Conservation (phyloP, 208 protist species). For the Tritrichomonas musculus region DNA sequence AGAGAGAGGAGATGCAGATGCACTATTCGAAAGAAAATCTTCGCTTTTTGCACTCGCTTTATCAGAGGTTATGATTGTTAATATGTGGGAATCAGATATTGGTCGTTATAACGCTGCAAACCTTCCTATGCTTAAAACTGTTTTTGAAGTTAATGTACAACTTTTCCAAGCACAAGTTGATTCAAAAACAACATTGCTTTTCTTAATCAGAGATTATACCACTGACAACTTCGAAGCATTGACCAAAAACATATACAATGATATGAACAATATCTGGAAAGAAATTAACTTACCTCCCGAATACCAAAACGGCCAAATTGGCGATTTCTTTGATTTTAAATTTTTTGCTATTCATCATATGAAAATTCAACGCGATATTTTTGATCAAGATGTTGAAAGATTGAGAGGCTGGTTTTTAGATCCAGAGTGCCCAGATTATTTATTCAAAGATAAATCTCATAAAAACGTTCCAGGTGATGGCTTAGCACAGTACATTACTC, state of each 20-base stretch:
- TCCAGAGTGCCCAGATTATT: background rate
- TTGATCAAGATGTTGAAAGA: background rate
- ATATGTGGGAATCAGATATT: conserved; percentile 45
- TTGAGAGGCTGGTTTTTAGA: conserved; percentile 2
- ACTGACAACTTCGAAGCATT: background rate
- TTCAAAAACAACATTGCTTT: conserved; percentile 32
- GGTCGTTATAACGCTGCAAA: conserved; percentile 39
- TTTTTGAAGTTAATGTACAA: conserved; percentile 44
- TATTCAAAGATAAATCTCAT: background rate
- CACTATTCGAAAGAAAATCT: conserved; percentile 39
- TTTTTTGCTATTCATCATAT: conserved; percentile 38
- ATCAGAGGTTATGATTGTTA: conserved; percentile 40
- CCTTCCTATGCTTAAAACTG: conserved; percentile 23
- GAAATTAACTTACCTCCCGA: conserved; percentile 33
- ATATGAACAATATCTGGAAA: conserved; percentile 35
- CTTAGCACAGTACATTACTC: conserved; percentile 30
- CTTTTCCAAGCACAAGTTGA: background rate
- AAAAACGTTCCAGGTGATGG: conserved; percentile 39
- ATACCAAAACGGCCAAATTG: background rate
- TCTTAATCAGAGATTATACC: conserved; percentile 39
- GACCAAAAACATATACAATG: background rate
- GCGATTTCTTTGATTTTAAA: conserved; percentile 37
- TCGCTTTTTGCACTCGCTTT: conserved; percentile 36
- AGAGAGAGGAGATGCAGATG: conserved; percentile 33
- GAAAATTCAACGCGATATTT: conserved; percentile 20